Evolutionary conservation across 2,329 filamentous ascomycete genomes (phyloP).

Genomic region (Penicillium concentricum): DNA sequence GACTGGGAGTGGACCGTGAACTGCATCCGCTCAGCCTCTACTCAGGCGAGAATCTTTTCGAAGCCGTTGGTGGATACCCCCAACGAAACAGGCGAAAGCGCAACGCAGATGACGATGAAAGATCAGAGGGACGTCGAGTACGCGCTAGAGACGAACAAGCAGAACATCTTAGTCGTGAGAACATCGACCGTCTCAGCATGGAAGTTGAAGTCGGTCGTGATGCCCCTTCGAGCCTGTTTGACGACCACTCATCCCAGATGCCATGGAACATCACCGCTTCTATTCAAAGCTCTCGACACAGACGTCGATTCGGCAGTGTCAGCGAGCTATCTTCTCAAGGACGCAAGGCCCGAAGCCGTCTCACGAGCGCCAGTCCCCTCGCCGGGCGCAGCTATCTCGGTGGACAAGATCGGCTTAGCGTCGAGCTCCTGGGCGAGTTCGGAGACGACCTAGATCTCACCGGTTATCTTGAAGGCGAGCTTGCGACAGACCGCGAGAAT

Average conservation of each 20-base stretch:
- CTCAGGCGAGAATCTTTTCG: conserved; percentile 55
- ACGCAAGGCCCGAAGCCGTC: conserved; percentile 43
- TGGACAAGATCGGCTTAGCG: conserved; percentile 25
- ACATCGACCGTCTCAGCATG: conserved; percentile 19
- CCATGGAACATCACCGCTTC: conserved; percentile 66
- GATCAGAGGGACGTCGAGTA: conserved; percentile 33
- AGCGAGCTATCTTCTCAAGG: conserved; percentile 35
- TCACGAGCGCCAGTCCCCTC: conserved; percentile 62
- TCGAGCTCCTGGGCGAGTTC: conserved; percentile 22
- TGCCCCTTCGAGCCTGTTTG: conserved; percentile 63
- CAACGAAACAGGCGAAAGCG: conserved; percentile 30
- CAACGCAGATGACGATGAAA: conserved; percentile 22
- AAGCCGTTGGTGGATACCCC: conserved; percentile 43
- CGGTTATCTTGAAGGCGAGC: conserved; percentile 35
- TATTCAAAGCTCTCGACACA: conserved; percentile 52
- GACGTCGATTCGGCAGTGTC: conserved; percentile 37
- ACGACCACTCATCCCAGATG: conserved; percentile 65
- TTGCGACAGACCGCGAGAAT: conserved; percentile 25
- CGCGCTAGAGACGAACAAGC: conserved; percentile 40
- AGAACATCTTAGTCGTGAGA: conserved; percentile 31
- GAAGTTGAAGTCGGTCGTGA: conserved; percentile 70
- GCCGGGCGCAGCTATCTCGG: conserved; percentile 49
- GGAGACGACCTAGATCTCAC: conserved; percentile 31
- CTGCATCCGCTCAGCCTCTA: conserved; percentile 58
- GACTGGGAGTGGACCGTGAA: conserved; percentile 42